phyloP scores from a whole-genome alignment of 164 flowering plant species.

The Tetrastigma voinierianum region DNA sequence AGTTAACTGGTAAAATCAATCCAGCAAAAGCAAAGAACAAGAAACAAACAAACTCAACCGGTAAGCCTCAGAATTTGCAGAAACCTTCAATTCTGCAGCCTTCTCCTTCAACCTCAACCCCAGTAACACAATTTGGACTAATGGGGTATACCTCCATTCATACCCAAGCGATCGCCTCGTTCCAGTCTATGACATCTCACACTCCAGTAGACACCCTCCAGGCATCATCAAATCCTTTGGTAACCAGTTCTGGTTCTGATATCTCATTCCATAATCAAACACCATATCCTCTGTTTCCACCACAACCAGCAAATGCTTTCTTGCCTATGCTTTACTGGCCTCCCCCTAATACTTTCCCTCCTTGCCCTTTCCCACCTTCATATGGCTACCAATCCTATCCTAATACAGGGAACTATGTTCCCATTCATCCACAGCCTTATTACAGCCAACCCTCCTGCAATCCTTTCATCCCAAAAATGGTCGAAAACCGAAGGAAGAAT shows the following conservation, averaged over 20 bases:
- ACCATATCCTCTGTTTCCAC: constrained; percentile 29
- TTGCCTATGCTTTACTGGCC: constrained; percentile 49
- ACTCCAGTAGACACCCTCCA: constrained; percentile 13
- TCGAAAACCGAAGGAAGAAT: constrained; percentile 20
- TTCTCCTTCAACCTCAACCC: constrained; percentile 18
- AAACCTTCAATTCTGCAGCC: constrained; percentile 19
- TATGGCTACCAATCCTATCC: constrained; percentile 33
- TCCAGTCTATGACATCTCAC: constrained; percentile 28
- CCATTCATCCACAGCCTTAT: constrained; percentile 37
- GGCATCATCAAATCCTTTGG: constrained; percentile 18
- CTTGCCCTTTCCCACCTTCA: constrained; percentile 27
- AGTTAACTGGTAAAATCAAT: constrained; percentile 17
- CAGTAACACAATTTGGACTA: constrained; percentile 37
- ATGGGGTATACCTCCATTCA: constrained; percentile 33
- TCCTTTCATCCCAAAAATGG: constrained; percentile 17
- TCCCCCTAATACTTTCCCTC: constrained; percentile 32
- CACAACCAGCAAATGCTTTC: constrained; percentile 36
- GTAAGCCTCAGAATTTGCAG: constrained; percentile 18
- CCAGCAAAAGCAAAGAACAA: constrained; percentile 30
- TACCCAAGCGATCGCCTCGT: constrained; percentile 22
- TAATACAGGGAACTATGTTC: constrained; percentile 15
- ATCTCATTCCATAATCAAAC: constrained; percentile 22
- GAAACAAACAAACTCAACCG: constrained; percentile 22
- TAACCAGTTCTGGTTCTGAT: constrained; percentile 11
- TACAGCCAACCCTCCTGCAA: constrained; percentile 25